Evolutionary conservation across 2,329 filamentous ascomycete species (phyloP).

Genomic region (Calonectria hawksworthii): DNA sequence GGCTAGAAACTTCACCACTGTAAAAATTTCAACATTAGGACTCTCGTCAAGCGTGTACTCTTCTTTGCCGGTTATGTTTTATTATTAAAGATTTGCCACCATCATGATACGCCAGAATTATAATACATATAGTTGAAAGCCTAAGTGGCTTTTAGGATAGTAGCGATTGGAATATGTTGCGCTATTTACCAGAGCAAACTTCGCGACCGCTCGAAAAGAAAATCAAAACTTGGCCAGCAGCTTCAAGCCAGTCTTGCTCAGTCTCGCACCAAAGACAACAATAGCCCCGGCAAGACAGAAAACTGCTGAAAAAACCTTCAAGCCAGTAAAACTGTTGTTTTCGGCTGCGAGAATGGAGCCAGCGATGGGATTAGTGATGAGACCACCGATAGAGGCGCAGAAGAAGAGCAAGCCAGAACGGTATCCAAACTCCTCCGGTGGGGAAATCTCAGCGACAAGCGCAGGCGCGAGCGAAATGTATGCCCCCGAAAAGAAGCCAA

Average conservation of each 20-base stretch:
- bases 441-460: conserved; percentile 56
- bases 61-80: too few relatives aligned
- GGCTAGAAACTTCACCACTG: too few relatives aligned
- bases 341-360: conserved; percentile 57
- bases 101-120: too few relatives aligned
- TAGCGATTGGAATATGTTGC: too few relatives aligned
- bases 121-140: too few relatives aligned
- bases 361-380: conserved; percentile 70
- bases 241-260: conserved; percentile 13
- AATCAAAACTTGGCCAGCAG: conserved; percentile 16
- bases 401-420: conserved; percentile 60
- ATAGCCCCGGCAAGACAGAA: conserved; percentile 36
- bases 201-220: too few relatives aligned
- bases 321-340: conserved; percentile 47
- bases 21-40: too few relatives aligned
- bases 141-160: too few relatives aligned
- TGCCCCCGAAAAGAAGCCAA: conserved; percentile 59
- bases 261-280: conserved; percentile 20
- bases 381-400: conserved; percentile 66
- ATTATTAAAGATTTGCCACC: too few relatives aligned
- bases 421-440: conserved; percentile 46
- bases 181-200: too few relatives aligned
- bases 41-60: too few relatives aligned
- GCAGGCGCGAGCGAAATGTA: conserved; percentile 56
- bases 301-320: conserved; percentile 53